Evolutionary conservation across 2,329 filamentous ascomycete genomes (phyloP).

Genomic region (Alternaria gaisen): DNA sequence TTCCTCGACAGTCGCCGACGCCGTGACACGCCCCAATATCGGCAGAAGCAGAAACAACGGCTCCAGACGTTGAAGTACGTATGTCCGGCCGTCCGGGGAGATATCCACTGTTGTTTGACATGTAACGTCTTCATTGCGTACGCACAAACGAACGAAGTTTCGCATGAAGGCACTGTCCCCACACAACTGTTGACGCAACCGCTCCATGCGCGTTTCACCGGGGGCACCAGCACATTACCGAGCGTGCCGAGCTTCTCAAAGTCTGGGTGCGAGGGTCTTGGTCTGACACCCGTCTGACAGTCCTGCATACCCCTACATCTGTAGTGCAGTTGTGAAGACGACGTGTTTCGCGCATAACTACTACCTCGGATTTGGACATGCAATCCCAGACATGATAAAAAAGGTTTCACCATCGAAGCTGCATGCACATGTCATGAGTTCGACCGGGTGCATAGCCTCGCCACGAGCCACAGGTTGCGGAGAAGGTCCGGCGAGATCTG

Average conservation of each 20-base stretch:
- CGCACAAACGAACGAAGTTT: slow-evolving; percentile 11
- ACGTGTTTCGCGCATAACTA: slow-evolving; percentile 14
- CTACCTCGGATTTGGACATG: not conserved
- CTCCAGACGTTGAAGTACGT: slow-evolving; percentile 8
- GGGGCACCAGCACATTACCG: slow-evolving; percentile 1
- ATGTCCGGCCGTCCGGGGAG: slow-evolving; percentile 4
- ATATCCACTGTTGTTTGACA: slow-evolving; percentile 9
- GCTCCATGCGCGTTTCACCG: slow-evolving; percentile 13
- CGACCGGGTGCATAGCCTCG: slow-evolving; percentile 1
- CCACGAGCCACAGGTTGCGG: slow-evolving; percentile 11
- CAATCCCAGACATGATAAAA: slow-evolving; percentile 1
- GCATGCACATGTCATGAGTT: slow-evolving; percentile 9
- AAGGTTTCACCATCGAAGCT: slow-evolving; percentile 7
- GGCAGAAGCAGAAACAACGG: slow-evolving; percentile 8
- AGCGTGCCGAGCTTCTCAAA: slow-evolving; percentile 4
- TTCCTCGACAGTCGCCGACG: not conserved
- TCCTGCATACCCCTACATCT: slow-evolving; percentile 12
- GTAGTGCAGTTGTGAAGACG: slow-evolving; percentile 7
- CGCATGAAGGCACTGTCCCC: slow-evolving; percentile 5
- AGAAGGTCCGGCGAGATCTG: slow-evolving; percentile 11
- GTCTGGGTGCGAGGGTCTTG: slow-evolving; percentile 7
- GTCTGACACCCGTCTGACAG: slow-evolving; percentile 17
- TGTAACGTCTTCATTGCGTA: slow-evolving; percentile 13
- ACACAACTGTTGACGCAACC: slow-evolving; percentile 10
- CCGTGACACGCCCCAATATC: not conserved